A percentile compares a stretch with the other conserved stretches of the same genome.
phyloP scores from a whole-genome alignment of 2,329 filamentous ascomycete genomes.

The Fusarium sp. region DNA sequence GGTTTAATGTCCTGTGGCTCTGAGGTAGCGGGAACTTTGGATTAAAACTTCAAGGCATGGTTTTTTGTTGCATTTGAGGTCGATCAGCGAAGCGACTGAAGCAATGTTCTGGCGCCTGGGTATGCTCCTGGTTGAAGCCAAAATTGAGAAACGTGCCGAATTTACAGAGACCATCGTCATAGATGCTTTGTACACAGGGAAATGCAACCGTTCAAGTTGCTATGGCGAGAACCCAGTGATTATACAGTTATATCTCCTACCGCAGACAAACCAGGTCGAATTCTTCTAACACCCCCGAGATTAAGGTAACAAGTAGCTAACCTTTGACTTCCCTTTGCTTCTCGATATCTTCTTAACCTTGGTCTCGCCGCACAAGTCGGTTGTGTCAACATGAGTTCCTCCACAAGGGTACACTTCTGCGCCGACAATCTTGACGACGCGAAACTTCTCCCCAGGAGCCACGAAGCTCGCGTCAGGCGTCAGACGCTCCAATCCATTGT shows the following conservation, averaged over 20 bases:
- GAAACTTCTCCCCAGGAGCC: constrained; percentile 58
- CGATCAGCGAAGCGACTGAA: background rate
- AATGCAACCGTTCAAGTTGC: background rate
- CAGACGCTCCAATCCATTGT: constrained; percentile 62
- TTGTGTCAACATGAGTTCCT: constrained; percentile 73
- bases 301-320: constrained; percentile 36
- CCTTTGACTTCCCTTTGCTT: constrained; percentile 39
- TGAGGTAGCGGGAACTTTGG: background rate
- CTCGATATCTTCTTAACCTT: constrained; percentile 68
- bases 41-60: background rate
- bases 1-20: background rate
- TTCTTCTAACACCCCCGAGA: background rate
- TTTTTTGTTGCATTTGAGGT: background rate
- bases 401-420: constrained; percentile 76
- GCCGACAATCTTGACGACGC: constrained; percentile 73
- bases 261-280: background rate
- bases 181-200: background rate
- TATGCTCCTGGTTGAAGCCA: background rate
- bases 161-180: background rate
- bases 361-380: constrained; percentile 65
- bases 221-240: background rate
- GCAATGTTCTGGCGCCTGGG: background rate
- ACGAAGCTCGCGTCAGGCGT: constrained; percentile 56
- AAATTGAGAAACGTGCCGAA: background rate
- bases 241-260: background rate